Evolutionary conservation across 768 basidiomycete species (phyloP).

Genomic region (Podaxis sp.): DNA sequence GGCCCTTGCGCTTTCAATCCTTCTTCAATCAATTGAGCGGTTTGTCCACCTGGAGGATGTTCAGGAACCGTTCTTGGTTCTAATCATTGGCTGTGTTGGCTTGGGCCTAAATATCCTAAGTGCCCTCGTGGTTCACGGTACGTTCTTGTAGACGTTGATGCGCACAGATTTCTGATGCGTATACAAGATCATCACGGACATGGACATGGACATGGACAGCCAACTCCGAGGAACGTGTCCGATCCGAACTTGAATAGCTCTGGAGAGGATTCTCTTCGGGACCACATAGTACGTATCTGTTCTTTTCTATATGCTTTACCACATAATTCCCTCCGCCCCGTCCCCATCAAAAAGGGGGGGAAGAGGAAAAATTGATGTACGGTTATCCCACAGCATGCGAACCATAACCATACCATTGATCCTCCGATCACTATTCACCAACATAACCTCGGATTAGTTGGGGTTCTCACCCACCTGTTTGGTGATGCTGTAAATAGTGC

Average conservation of each 20-base stretch:
- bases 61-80: slow-evolving; percentile 39
- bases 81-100: slow-evolving; percentile 49
- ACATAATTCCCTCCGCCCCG: neutral
- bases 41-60: slow-evolving; percentile 48
- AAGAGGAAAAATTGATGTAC: neutral
- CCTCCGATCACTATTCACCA: slow-evolving; percentile 32
- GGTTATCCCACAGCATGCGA: slow-evolving; percentile 38
- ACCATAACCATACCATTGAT: slow-evolving; percentile 45
- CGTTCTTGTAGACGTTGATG: slow-evolving; percentile 4
- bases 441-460: slow-evolving; percentile 44
- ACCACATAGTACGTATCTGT: slow-evolving; percentile 27
- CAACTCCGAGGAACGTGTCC: slow-evolving; percentile 13
- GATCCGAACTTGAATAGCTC: slow-evolving; percentile 18
- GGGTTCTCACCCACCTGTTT: slow-evolving; percentile 48
- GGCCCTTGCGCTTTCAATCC: slow-evolving; percentile 51
- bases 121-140: slow-evolving; percentile 49
- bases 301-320: neutral
- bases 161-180: neutral
- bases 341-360: neutral
- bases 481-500: slow-evolving; percentile 55
- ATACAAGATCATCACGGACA: slow-evolving; percentile 40
- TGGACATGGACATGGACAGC: slow-evolving; percentile 35
- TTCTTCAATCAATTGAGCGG: slow-evolving; percentile 51
- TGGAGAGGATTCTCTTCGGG: slow-evolving; percentile 20
- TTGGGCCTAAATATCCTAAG: slow-evolving; percentile 47